Evolutionary conservation across 257 asterid species (phyloP), one percentile per base, ranked within the genome.

Genomic region (Petunia secreta): DNA sequence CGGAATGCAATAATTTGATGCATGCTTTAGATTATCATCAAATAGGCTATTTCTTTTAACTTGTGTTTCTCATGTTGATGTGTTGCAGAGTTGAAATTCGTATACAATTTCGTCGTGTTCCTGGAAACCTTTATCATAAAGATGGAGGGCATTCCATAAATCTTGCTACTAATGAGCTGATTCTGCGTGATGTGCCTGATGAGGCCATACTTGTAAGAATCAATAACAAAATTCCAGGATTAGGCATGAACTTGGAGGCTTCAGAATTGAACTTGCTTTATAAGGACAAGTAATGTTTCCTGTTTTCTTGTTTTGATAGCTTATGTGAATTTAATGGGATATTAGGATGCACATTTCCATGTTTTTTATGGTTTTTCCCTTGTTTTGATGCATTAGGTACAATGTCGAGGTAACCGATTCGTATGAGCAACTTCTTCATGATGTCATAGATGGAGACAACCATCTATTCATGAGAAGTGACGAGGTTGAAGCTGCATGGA

Each of bases 401-500:
- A 38, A 80, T 6, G 5, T 79, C n/a, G 89, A 85, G 75, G 87
- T 85, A 15, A 83, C 89, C 2, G 90, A 89, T 84, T 84, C 90
- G 0, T 87, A 89, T 38, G 92, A 89, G 85, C 90, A 89, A 80
- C 89, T 89, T 39, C 81, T 89, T 16, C 89, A 85, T 53, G 90
- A 87, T 75, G 90, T 85, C 13, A 82, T 87, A 7, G 89, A 87
- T 76, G 90, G 90, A 59, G 92, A 89, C 67, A 89, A 85, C 82
- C 90, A 89, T 77, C 75, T 87, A 55, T 87, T 87, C 80, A 87
- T 89, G 92, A 84, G 92, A 78, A 87, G 89, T 1, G 90, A 89
- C 37, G 92, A 89, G 87, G 90, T 89, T 7, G 80, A 75, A 3
- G 86, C 92, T 68, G 87, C 88, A 34, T 85, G 90, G 90, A 84